These are phyloP conservation scores for Bolboschoenus planiculmis DNA, from an alignment of 176 grass and related monocot species.

Conservation along the genomic window DNA sequence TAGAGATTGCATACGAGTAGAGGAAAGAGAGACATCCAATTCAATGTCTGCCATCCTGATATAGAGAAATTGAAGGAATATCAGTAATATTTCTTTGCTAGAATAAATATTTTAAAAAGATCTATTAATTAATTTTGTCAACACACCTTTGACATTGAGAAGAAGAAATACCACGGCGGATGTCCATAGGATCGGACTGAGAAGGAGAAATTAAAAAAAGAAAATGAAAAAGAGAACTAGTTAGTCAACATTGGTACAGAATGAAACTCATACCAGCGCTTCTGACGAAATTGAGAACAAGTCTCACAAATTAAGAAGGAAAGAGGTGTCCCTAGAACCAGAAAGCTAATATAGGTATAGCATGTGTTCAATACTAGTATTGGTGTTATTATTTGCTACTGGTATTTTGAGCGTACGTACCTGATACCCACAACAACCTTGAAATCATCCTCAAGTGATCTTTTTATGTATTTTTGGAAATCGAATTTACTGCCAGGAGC, in stretches of 20 bases:
- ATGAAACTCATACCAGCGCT: neutral
- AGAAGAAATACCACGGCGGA: slow-evolving; percentile 77
- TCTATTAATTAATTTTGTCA: neutral
- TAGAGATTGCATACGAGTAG: slow-evolving; percentile 44
- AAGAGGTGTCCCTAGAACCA: neutral
- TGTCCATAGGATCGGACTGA: slow-evolving; percentile 62
- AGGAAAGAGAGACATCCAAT: slow-evolving; percentile 81
- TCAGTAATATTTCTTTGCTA: neutral
- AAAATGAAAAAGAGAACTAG: slow-evolving; percentile 1
- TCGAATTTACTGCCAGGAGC: slow-evolving; percentile 91
- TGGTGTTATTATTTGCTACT: neutral
- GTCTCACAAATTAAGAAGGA: neutral
- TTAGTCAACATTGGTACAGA: neutral
- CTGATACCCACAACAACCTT: slow-evolving; percentile 95
- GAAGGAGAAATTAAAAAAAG: slow-evolving; percentile 5
- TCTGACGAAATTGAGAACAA: neutral
- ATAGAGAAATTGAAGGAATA: neutral
- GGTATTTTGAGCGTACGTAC: neutral
- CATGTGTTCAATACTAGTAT: neutral
- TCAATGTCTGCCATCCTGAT: slow-evolving; percentile 69
- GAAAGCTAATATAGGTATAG: neutral
- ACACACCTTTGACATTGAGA: slow-evolving; percentile 62
- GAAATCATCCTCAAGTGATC: slow-evolving; percentile 93
- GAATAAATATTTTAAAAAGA: neutral
- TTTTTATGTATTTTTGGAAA: slow-evolving; percentile 97